Conservation (phyloP, 2,329 filamentous ascomycete species). For the Parascedosporium putredinis region DNA sequence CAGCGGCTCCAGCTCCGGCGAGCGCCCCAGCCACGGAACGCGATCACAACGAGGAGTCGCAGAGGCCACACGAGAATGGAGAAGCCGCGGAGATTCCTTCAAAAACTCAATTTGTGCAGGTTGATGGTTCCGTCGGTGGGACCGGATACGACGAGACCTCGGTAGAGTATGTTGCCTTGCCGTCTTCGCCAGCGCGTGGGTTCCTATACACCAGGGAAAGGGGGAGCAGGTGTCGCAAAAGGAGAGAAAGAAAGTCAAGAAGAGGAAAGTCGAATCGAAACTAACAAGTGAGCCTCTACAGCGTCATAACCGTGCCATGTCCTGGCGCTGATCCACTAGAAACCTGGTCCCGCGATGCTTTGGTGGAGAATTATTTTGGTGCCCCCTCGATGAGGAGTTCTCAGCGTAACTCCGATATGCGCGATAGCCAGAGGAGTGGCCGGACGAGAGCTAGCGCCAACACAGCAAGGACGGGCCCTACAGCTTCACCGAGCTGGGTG, state of each 20-base stretch:
- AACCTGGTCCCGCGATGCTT: slow-evolving; percentile 41
- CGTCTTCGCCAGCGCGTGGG: not conserved
- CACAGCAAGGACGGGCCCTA: slow-evolving; percentile 20
- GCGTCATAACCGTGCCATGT: slow-evolving; percentile 41
- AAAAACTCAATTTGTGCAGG: slow-evolving; percentile 23
- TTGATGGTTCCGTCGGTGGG: slow-evolving; percentile 32
- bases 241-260: too few species aligned
- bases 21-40: not conserved
- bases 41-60: not conserved
- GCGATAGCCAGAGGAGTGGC: slow-evolving; percentile 11
- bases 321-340: slow-evolving; percentile 40
- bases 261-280: too few species aligned
- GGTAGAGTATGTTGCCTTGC: slow-evolving; percentile 27
- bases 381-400: slow-evolving; percentile 28
- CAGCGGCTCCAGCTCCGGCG: not conserved
- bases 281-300: not conserved
- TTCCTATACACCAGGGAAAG: too few species aligned
- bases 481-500: slow-evolving; percentile 36
- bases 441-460: slow-evolving; percentile 13
- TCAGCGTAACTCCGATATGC: slow-evolving; percentile 14
- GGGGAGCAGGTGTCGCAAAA: too few species aligned
- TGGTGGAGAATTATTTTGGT: slow-evolving; percentile 36
- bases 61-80: slow-evolving; percentile 17
- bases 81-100: slow-evolving; percentile 16
- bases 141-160: slow-evolving; percentile 39